Base-by-base conservation (phyloP, 768 basidiomycete genomes). In the Rhodotorula diobovata region DNA sequence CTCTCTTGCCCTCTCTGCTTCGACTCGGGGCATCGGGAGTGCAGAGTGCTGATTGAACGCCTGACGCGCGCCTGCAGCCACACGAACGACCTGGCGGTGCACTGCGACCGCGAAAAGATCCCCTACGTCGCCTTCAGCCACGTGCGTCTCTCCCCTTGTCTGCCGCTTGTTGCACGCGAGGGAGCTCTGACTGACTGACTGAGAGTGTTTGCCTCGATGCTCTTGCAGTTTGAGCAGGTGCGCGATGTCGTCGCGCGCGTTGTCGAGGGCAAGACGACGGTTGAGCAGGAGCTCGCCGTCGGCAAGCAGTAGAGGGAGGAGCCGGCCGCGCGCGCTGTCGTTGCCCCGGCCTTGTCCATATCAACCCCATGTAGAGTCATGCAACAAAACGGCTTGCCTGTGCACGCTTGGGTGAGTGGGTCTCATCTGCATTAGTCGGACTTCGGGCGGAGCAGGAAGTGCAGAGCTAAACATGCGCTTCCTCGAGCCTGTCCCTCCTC, bases 101-200 rank as follows among this genome's bases (percentile, higher is more conserved):
- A 91, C 81, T 97, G 94, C 83, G 85, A 82, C 61, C 83, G 86
- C 68, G 87, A 92, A 74, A 84, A 85, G 20, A 93, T 98, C 76
- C 85, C 85, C 70, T 91, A 93, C 79, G 83, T 91, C 45, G 81
- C 89, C 5, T 96, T 97, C 80, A 77, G 81, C 23, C 39, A 32
- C 30, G 51, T 53, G 48, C 85, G 91, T 78, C 94, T 80, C 74
- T 78, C 46, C 70, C 76, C 72, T 51, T 28, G n/a, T 9, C 14
- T 28, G 78, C 46, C 70, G 75, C 74, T 45, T 28, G 20, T 23
- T n/a, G 1, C 16, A 54, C 5, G 6, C 34, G 34, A 51, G 32
- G 41, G n/a, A 30, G 34, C 14, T 23, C n/a, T 0, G 41, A 39
- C 41, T 34, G 18, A n/a, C 54, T 21, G 37, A 20, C 61, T 28